Base-by-base conservation (phyloP, 1,139 yeast species). In the Saccharomyces hybrid region DNA sequence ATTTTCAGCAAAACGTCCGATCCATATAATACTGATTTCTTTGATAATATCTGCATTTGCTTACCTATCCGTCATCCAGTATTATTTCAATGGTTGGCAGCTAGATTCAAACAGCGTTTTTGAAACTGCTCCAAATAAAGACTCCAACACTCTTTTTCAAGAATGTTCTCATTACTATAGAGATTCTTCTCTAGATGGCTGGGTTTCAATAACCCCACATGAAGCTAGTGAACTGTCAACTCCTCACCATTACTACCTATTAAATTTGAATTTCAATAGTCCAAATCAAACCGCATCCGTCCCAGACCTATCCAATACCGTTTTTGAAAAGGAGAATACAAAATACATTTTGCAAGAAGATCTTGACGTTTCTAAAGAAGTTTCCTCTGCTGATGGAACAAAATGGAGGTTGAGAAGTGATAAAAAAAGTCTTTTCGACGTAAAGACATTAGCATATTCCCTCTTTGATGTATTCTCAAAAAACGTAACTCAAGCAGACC, bases 1-100 rank as follows among this genome's bases (percentile, higher is more conserved):
- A 60, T 70, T 79, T 47, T 83, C 93, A 51, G 95, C 97, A 23
- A 82, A 81, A 60, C 81, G 85, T 65, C 99, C 99, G 34, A 89
- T 93, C 62, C 99, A 93, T 71, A 81, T 91, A 57, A 83, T 93
- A 56, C 83, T 90, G 52, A 68, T 83, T 59, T 81, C 91, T 16
- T 79, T 95, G 31, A 73, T 89, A 54, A 73, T 88, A 56, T 95
- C 96, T 2, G 85, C 96, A 8, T 75, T 87, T 55, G 89, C 95
- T 11, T 93, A 89, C 71, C 78, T 89, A 62, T 81, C 93, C 16
- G 82, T 89, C 25, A 85, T 90, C 46, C 96, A 88, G 67, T 86
- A 87, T 60, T 88, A 88, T 64, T 77, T 87, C 55, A 61, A 60
- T 56, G 70, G 70, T 31, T 64, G 68, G 64, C 64, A 65, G 44